Conservation (phyloP, 129 eudicot species). For the Glebionis coronaria region DNA sequence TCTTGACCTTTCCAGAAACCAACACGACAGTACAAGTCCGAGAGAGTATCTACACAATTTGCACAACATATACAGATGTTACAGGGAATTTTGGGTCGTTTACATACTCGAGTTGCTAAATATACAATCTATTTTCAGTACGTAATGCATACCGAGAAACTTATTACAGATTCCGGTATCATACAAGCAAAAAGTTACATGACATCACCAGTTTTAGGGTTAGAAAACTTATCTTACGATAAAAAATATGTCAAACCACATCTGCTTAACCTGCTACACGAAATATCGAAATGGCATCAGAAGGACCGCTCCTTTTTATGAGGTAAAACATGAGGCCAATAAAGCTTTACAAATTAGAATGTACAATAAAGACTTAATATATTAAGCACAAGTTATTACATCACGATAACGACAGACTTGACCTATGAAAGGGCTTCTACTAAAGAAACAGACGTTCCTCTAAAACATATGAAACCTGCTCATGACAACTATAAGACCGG, state of each 20-base stretch:
- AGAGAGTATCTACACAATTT: too few species aligned
- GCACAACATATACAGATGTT: too few species aligned
- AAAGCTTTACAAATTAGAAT: not conserved
- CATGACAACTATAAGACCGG: conserved; percentile 23
- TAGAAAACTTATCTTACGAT: not conserved
- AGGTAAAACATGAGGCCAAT: not conserved
- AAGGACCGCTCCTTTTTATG: not conserved
- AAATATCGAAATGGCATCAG: not conserved
- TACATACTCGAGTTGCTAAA: too few species aligned
- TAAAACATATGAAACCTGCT: conserved; percentile 32
- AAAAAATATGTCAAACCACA: not conserved
- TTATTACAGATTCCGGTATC: too few species aligned
- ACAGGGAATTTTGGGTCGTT: too few species aligned
- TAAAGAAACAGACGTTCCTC: conserved; percentile 29
- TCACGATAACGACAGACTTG: conserved; percentile 1
- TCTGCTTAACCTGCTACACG: not conserved
- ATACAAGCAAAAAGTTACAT: too few species aligned
- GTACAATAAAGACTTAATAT: conserved; percentile 18
- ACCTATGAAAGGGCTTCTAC: conserved; percentile 19
- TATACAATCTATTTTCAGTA: too few species aligned
- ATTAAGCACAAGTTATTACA: conserved; percentile 26
- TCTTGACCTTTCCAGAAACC: too few species aligned
- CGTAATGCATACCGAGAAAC: too few species aligned
- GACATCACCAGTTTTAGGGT: too few species aligned
- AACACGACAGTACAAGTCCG: too few species aligned